Evolutionary conservation across 2,329 filamentous ascomycete species (phyloP).

Genomic region (Botryotinia convoluta): DNA sequence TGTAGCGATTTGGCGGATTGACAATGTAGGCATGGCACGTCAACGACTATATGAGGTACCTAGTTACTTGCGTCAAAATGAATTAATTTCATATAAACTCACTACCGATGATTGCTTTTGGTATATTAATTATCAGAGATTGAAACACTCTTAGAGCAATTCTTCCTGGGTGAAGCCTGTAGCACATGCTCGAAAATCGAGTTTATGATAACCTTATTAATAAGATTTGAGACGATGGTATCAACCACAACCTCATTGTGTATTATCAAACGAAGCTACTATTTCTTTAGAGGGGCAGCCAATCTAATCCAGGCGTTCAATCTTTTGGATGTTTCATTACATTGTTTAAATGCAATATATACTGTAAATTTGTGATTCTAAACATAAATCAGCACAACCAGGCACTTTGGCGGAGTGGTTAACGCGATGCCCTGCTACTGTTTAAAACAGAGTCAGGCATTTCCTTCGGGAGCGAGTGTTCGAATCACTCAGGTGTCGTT

Average conservation of each 20-base stretch:
- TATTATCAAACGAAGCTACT: not conserved
- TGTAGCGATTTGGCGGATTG: not conserved
- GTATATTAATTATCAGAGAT: not conserved
- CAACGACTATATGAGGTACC: not conserved
- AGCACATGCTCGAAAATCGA: not conserved
- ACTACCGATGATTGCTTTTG: not conserved
- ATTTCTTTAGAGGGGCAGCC: not conserved
- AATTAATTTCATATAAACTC: not conserved
- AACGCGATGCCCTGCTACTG: slow-evolving; percentile 19
- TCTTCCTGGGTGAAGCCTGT: not conserved
- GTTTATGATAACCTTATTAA: not conserved
- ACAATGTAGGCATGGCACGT: not conserved
- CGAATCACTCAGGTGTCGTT: slow-evolving; percentile 17
- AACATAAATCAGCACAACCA: not conserved
- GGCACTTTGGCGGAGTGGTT: slow-evolving; percentile 19
- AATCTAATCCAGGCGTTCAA: not conserved
- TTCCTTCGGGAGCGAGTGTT: slow-evolving; percentile 18
- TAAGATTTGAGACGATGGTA: not conserved
- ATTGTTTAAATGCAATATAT: fast-evolving
- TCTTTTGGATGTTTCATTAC: not conserved
- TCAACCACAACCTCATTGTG: not conserved
- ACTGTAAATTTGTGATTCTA: fast-evolving
- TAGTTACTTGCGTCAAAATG: not conserved
- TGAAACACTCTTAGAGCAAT: not conserved
- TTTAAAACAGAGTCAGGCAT: not conserved